A percentile compares a stretch with the other conserved stretches of the same genome.
Conservation (phyloP, 805 yeast genomes). For the Lipomyces japonicus region DNA sequence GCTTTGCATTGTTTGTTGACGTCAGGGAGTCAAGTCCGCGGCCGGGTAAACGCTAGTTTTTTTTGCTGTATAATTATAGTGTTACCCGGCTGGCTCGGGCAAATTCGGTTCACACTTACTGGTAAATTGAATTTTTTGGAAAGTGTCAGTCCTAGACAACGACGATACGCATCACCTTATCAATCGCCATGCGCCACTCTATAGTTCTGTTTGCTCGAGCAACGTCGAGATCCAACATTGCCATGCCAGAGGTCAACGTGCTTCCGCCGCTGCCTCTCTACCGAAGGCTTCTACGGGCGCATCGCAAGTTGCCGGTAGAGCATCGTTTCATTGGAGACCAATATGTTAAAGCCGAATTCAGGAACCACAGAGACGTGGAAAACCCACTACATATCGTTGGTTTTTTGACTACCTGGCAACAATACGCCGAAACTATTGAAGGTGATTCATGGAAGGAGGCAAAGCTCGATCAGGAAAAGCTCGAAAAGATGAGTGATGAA, state of each 20-base stretch:
- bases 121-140: too few relatives aligned
- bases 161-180: too few relatives aligned
- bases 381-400: constrained; percentile 94
- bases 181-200: constrained; percentile 19
- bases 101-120: too few relatives aligned
- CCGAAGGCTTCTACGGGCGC: constrained; percentile 78
- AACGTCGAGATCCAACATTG: constrained; percentile 37
- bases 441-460: constrained; percentile 63
- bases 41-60: too few relatives aligned
- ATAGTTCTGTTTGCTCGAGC: constrained; percentile 6
- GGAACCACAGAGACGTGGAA: constrained; percentile 72
- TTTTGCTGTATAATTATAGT: too few relatives aligned
- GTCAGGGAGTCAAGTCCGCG: too few relatives aligned
- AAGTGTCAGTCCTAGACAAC: too few relatives aligned
- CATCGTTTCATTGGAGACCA: constrained; percentile 81
- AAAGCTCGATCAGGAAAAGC: constrained; percentile 55
- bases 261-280: constrained; percentile 80
- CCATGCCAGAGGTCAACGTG: constrained; percentile 36
- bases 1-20: too few relatives aligned
- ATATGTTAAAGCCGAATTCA: constrained; percentile 86
- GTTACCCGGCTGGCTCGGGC: too few relatives aligned
- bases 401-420: constrained; percentile 89
- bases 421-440: constrained; percentile 39
- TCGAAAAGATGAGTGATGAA: constrained; percentile 85
- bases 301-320: constrained; percentile 60